Base-by-base conservation (phyloP, 495 filamentous ascomycete genomes). In the Patellaria atrata region DNA sequence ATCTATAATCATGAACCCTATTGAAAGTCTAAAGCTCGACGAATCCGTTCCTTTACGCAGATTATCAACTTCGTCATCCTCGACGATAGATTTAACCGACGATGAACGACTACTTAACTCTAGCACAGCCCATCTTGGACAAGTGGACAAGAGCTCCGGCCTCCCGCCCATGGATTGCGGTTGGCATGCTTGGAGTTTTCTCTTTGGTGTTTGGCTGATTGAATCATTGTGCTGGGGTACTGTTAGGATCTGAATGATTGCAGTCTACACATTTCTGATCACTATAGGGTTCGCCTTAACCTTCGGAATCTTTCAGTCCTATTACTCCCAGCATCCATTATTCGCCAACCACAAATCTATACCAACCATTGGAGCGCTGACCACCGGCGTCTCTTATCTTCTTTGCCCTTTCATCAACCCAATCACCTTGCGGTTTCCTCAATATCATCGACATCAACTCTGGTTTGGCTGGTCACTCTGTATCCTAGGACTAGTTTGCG, bases 241-340 rank as follows among this genome's bases (percentile, higher is more conserved):
- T n/a, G n/a, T n/a, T n/a, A n/a, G n/a, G n/a, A n/a, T n/a, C n/a
- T n/a, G n/a, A n/a, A n/a, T n/a, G n/a, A n/a, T n/a, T n/a, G n/a
- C n/a, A n/a, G n/a, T n/a, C n/a, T n/a, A 23, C 19, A 9, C 18
- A 8, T 9, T 25, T 9, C 30, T 37, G 7, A 30, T 16, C 7
- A 9, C 24, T 6, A 7, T 21, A 42, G 39, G 38, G 10, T 51
- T 55, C 30, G 33, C 50, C 4, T 47, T 53, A n/a, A 19, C 47
- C 13, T 55, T 55, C 35, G 52, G 52, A 3, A 35, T 55, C 16
- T 55, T 55, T 22, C 40, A 50, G 22, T 36, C 33, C 8, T 34
- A 53, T 20, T 55, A 52, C 32, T 27, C 25, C 13, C n/a, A 17
- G 4, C 29, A 43, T n/a, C 36, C 39, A 5, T 17, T 18, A 11